Percentiles rank a stretch among this genome's conserved stretches.
Conservation (phyloP, 768 basidiomycete species). For the Lentinula boryana region DNA sequence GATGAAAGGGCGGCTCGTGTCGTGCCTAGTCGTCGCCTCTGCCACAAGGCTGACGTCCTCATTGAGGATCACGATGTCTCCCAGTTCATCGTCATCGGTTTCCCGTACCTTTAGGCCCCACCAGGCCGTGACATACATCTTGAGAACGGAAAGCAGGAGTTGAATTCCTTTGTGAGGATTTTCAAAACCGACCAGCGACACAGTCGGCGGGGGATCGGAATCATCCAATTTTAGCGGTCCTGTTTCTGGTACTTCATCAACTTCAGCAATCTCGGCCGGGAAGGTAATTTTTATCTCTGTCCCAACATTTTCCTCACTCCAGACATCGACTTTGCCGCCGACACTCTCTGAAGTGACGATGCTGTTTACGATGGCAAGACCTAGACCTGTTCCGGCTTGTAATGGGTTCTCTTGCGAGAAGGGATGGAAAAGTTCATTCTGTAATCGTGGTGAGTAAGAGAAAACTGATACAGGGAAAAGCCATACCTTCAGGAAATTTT, state of each 20-base stretch:
- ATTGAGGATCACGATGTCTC: conserved; percentile 77
- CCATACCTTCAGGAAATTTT: conserved; percentile 80
- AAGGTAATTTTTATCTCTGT: conserved; percentile 90
- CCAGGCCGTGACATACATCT: conserved; percentile 64
- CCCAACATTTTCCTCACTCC: conserved; percentile 84
- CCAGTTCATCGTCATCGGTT: conserved; percentile 35
- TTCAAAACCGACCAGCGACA: conserved; percentile 74
- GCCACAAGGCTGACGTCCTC: conserved; percentile 61
- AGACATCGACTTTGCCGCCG: conserved; percentile 88
- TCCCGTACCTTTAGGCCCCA: conserved; percentile 60
- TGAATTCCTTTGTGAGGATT: conserved; percentile 55
- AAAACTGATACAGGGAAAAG: background rate
- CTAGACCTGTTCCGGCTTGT: conserved; percentile 89
- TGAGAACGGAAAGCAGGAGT: conserved; percentile 57
- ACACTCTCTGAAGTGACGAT: conserved; percentile 84
- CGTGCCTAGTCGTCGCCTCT: conserved; percentile 49
- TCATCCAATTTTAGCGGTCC: conserved; percentile 41
- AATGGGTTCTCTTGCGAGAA: conserved; percentile 96
- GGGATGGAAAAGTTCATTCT: conserved; percentile 95
- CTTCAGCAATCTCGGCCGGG: conserved; percentile 57
- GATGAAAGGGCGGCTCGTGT: conserved; percentile 63
- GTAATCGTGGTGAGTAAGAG: background rate
- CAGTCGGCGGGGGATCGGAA: conserved; percentile 33
- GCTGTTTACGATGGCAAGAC: conserved; percentile 91
- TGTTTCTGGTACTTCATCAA: conserved; percentile 33